Percentiles rank a stretch among this genome's conserved stretches.
These are phyloP conservation scores for Discostella stelligeroides DNA, from an alignment of 108 stramenopile species.

Conservation along the genomic window DNA sequence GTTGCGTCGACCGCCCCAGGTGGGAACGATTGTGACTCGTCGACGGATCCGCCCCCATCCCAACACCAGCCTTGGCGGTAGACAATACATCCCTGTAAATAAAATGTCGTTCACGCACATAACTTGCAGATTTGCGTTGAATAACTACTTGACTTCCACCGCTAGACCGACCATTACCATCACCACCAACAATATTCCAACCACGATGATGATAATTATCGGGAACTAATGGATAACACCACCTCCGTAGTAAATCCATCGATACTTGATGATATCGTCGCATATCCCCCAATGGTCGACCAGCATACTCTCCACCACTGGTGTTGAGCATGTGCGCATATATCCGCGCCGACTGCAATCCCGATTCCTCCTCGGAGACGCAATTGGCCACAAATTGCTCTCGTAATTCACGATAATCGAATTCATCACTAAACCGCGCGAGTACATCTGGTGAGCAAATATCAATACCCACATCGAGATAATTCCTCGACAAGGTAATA, in stretches of 20 bases:
- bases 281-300: slow-evolving; percentile 82
- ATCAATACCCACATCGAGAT: slow-evolving; percentile 94
- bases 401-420: slow-evolving; percentile 93
- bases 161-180: too few relatives aligned
- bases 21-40: slow-evolving; percentile 53
- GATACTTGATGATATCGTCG: slow-evolving; percentile 86
- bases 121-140: slow-evolving; percentile 40
- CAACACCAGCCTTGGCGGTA: slow-evolving; percentile 25
- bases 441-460: slow-evolving; percentile 98
- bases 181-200: slow-evolving; percentile 35
- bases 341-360: slow-evolving; percentile 85
- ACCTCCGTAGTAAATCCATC: slow-evolving; percentile 86
- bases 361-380: slow-evolving; percentile 94
- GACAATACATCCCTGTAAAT: slow-evolving; percentile 58
- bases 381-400: slow-evolving; percentile 90
- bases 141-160: too few relatives aligned
- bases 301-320: slow-evolving; percentile 77
- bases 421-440: slow-evolving; percentile 94
- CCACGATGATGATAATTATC: slow-evolving; percentile 63
- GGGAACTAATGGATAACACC: slow-evolving; percentile 95
- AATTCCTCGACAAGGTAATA: slow-evolving; percentile 73
- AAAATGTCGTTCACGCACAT: slow-evolving; percentile 59
- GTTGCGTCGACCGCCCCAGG: slow-evolving; percentile 60
- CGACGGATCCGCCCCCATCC: background rate
- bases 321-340: slow-evolving; percentile 81